Percentiles rank a stretch among this genome's conserved stretches.
These are phyloP conservation scores for Xanthoconium purpureum DNA, from an alignment of 768 basidiomycete species.

Conservation along the genomic window DNA sequence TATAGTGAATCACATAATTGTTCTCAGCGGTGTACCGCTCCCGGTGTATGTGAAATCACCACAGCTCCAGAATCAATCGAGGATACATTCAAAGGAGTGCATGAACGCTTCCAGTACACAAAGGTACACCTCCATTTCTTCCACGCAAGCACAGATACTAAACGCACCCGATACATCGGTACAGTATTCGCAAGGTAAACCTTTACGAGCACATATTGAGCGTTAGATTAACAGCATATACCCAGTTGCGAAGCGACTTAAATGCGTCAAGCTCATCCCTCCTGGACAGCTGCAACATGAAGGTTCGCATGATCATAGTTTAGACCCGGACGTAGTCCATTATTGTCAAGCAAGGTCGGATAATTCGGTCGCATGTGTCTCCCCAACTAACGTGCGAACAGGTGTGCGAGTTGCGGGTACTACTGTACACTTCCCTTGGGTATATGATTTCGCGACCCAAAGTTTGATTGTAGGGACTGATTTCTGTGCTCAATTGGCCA, in stretches of 20 bases:
- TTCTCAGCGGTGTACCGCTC: conserved; percentile 38
- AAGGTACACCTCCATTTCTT: conserved; percentile 37
- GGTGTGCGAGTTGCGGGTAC: conserved; percentile 55
- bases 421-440: conserved; percentile 54
- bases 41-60: conserved; percentile 57
- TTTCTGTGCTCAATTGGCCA: background rate
- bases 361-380: background rate
- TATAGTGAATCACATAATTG: conserved; percentile 48
- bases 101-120: conserved; percentile 62
- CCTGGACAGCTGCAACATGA: conserved; percentile 39
- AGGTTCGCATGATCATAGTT: conserved; percentile 49
- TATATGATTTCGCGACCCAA: conserved; percentile 15
- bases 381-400: conserved; percentile 18
- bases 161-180: background rate
- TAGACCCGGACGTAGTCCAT: conserved; percentile 43
- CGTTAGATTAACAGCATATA: background rate
- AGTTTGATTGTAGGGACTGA: background rate
- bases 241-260: conserved; percentile 48
- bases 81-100: conserved; percentile 56
- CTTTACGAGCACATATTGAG: background rate
- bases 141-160: background rate
- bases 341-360: conserved; percentile 49
- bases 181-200: conserved; percentile 55
- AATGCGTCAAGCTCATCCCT: conserved; percentile 47
- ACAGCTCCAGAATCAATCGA: conserved; percentile 55